Evolutionary conservation across 305 asterid genomes (phyloP), one percentile per base, ranked within the genome.

Genomic region (Fraxinus dipetala): DNA sequence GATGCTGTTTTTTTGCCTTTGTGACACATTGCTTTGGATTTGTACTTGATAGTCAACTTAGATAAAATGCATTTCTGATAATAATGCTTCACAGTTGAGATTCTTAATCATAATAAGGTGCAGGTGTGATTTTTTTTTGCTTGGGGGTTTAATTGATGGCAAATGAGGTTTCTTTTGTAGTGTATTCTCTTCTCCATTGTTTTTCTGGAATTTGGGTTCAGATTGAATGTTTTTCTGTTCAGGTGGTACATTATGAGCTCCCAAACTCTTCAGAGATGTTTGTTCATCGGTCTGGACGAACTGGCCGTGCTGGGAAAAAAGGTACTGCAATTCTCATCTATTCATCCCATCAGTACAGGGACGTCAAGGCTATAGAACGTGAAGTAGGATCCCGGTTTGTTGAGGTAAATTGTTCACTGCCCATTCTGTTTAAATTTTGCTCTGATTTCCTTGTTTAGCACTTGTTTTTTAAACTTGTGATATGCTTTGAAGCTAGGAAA

Each of bases 281-380:
- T 87, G 98, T 95, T 83, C 98, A 92, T 88, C 95, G 99, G 11
- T 88, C 99, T 54, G 98, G 99, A 54, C 95, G 99, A 86, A 95
- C 99, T 31, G 99, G 99, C 67, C 98, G 99, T 87, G 98, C 98
- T 82, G 98, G 98, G 83, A 95, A 95, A 91, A 92, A 90, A 84
- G 99, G 99, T 31, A 88, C 75, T 85, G 98, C 99, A 78, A 85
- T 95, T 81, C 90, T 93, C 32, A 91, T 95, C 30, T 81, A 93
- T 89, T 86, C 99, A 30, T 79, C 92, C 81, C 90, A 79, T 81
- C 91, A 95, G 81, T 76, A 85, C 76, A 90, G 94, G 89, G 98
- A 93, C 0, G 85, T 93, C 45, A 93, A 89, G 88, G 79, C 82
- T 56, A 91, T 93, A 65, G 99, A 95, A 82, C 96, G 98, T 75